Conservation (phyloP, 768 basidiomycete species). For the Neoboletus subvelutipes region DNA sequence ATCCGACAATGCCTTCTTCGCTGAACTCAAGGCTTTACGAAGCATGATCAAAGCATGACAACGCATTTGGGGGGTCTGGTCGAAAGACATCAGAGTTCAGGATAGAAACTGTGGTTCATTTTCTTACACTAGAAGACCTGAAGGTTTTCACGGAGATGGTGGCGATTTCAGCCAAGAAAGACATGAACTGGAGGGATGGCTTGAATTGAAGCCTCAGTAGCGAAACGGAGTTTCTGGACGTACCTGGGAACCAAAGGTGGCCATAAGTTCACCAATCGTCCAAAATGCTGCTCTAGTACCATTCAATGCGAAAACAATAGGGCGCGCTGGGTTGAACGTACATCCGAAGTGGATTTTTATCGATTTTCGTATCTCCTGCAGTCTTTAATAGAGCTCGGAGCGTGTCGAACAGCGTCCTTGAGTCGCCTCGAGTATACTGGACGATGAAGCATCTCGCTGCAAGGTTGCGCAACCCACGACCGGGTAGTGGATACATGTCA, state of each 20-base stretch:
- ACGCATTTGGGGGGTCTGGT: conserved; percentile 75
- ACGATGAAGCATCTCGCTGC: conserved; percentile 73
- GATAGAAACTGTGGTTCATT: background rate
- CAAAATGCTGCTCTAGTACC: conserved; percentile 72
- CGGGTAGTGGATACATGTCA: conserved; percentile 75
- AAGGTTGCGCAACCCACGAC: conserved; percentile 79
- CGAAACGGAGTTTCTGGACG: conserved; percentile 22
- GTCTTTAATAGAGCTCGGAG: conserved; percentile 75
- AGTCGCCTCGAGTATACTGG: conserved; percentile 79
- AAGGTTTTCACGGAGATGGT: conserved; percentile 63
- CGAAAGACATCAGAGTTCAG: conserved; percentile 8
- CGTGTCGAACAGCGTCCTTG: conserved; percentile 83
- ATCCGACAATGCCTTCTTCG: conserved; percentile 84
- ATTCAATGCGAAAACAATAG: conserved; percentile 3
- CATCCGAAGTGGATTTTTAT: conserved; percentile 68
- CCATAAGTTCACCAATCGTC: conserved; percentile 89
- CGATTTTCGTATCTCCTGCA: conserved; percentile 69
- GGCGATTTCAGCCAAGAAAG: conserved; percentile 85
- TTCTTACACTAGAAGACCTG: conserved; percentile 69
- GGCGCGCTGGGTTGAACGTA: conserved; percentile 35
- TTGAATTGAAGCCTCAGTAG: background rate
- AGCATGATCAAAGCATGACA: conserved; percentile 78
- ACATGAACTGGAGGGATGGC: conserved; percentile 74
- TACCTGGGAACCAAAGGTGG: conserved; percentile 78
- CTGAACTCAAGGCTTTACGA: conserved; percentile 74